Percentiles rank a stretch among this genome's conserved stretches.
phyloP scores from a whole-genome alignment of 2,329 filamentous ascomycete genomes.

The Xylariaceae sp. region DNA sequence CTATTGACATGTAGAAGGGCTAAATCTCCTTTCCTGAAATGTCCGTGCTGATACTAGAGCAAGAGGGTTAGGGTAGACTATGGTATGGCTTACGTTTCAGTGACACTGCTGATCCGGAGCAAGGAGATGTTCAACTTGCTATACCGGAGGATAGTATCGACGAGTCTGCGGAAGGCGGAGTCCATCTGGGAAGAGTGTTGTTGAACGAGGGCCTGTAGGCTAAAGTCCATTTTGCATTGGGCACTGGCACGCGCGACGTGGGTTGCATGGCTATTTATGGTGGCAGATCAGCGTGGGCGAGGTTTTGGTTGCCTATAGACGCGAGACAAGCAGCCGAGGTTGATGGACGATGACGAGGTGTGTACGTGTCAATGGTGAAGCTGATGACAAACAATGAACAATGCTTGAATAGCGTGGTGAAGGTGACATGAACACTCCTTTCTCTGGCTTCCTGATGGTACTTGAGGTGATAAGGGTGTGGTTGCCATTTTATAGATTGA shows the following conservation, averaged over 20 bases:
- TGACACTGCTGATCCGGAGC: constrained; percentile 38
- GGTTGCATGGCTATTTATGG: constrained; percentile 16
- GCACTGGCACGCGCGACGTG: not conserved
- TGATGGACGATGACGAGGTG: constrained; percentile 1
- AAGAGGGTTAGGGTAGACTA: constrained; percentile 18
- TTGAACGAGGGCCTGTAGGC: constrained; percentile 27
- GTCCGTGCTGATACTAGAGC: not conserved
- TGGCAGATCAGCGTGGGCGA: not conserved
- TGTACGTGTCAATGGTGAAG: constrained; percentile 9
- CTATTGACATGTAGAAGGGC: too few species aligned
- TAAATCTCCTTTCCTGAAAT: too few species aligned
- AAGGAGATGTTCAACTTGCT: constrained; percentile 32
- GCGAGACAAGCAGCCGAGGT: constrained; percentile 1
- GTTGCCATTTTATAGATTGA: too few species aligned
- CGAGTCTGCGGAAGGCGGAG: constrained; percentile 28
- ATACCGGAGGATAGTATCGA: constrained; percentile 28
- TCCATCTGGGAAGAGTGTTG: constrained; percentile 31
- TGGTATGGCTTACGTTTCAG: constrained; percentile 36
- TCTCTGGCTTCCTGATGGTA: too few species aligned
- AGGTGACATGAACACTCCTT: too few species aligned
- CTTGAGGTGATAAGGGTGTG: too few species aligned
- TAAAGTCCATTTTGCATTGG: constrained; percentile 23
- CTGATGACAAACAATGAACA: not conserved
- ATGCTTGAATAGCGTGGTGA: not conserved
- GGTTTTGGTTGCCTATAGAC: constrained; percentile 3